Conservation (phyloP, 192 early-diverging fungal species). For the Coemansia sp. region DNA sequence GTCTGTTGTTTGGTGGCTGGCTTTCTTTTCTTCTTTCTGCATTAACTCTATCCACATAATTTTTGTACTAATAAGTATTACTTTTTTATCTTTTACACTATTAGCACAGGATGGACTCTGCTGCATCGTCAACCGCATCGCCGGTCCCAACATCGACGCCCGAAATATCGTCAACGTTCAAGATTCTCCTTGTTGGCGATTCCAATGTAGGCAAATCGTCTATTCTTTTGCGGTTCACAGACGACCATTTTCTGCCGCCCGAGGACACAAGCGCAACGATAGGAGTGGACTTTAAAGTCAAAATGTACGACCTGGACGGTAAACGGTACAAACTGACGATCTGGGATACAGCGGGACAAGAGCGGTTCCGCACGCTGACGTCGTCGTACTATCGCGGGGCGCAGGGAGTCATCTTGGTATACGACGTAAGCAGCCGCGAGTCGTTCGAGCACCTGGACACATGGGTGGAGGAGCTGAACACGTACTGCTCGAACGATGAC, state of each 20-base stretch:
- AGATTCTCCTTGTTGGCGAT: slow-evolving; percentile 93
- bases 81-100: slow-evolving; percentile 5
- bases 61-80: slow-evolving; percentile 2
- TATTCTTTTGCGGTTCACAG: slow-evolving; percentile 88
- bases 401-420: slow-evolving; percentile 97
- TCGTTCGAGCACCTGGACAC: slow-evolving; percentile 88
- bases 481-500: slow-evolving; percentile 80
- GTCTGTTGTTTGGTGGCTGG: background rate
- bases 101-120: background rate
- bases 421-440: slow-evolving; percentile 92
- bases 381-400: slow-evolving; percentile 97
- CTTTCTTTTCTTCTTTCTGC: slow-evolving; percentile 2
- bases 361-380: slow-evolving; percentile 95
- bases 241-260: slow-evolving; percentile 88
- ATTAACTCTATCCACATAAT: background rate
- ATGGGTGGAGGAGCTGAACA: slow-evolving; percentile 96
- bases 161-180: slow-evolving; percentile 80
- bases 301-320: slow-evolving; percentile 78
- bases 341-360: slow-evolving; percentile 98
- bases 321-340: slow-evolving; percentile 95
- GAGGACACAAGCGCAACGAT: slow-evolving; percentile 88
- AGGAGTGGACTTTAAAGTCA: slow-evolving; percentile 98
- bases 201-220: slow-evolving; percentile 94
- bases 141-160: slow-evolving; percentile 6
- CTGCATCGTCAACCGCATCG: slow-evolving; percentile 10